phyloP scores from a whole-genome alignment of 2,329 filamentous ascomycete genomes.

The Metarhizium guizhouense region DNA sequence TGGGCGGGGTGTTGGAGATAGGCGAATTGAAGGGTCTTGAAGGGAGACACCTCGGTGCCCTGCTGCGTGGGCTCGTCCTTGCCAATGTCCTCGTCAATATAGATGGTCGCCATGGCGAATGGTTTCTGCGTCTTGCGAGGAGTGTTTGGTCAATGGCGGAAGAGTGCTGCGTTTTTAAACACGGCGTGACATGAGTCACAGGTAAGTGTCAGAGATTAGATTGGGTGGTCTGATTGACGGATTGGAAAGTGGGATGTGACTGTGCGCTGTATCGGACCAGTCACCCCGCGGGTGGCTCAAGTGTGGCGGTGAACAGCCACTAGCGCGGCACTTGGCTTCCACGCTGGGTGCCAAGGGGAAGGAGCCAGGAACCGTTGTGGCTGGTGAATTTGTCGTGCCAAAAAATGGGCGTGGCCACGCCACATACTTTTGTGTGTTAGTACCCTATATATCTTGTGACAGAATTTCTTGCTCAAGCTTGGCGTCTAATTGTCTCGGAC shows the following conservation, averaged over 20 bases:
- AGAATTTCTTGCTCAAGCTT: no score
- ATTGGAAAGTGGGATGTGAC: neutral
- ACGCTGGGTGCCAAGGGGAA: no score
- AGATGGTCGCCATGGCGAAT: conserved; percentile 23
- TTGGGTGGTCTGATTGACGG: no score
- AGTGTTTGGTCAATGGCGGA: neutral
- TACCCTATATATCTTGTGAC: no score
- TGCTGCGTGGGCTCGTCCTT: conserved; percentile 58
- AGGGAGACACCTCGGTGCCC: conserved; percentile 66
- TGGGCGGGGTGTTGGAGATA: conserved; percentile 42
- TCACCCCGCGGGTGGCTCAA: neutral
- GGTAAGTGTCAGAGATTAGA: neutral
- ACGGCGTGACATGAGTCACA: neutral
- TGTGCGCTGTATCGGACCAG: neutral
- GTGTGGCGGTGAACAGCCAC: neutral
- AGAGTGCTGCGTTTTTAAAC: neutral
- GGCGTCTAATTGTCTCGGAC: no score
- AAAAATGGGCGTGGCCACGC: no score
- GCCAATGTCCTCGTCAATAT: conserved; percentile 67
- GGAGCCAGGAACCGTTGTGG: no score
- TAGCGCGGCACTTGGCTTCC: neutral
- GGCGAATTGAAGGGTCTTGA: conserved; percentile 71
- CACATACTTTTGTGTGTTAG: no score
- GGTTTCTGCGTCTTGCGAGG: conserved; percentile 2
- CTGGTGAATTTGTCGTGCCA: no score